Percentiles rank a stretch among this genome's conserved stretches.
These are phyloP conservation scores for Penicillium coprophilum DNA, from an alignment of 495 filamentous ascomycete species.

Conservation along the genomic window DNA sequence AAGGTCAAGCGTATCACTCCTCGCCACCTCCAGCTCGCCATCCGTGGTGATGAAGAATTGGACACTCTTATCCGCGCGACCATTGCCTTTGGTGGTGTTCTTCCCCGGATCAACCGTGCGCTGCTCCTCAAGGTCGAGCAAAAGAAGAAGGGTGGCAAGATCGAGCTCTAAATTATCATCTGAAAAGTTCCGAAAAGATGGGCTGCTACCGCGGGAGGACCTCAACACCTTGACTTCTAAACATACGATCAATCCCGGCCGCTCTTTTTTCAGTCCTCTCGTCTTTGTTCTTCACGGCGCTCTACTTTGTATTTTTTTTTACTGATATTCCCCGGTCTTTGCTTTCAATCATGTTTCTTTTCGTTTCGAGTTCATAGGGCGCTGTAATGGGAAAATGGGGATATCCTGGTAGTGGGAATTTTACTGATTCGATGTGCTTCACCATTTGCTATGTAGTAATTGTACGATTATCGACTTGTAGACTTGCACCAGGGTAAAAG, in stretches of 20 bases:
- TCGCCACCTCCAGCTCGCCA: conserved; percentile 95
- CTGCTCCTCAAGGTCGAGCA: conserved; percentile 97
- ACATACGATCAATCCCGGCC: conserved; percentile 7
- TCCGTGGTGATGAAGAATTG: conserved; percentile 97
- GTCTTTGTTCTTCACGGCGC: conserved; percentile 30
- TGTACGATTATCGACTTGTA: not conserved
- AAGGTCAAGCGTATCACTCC: conserved; percentile 99
- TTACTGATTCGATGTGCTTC: conserved; percentile 25
- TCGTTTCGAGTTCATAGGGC: conserved; percentile 38
- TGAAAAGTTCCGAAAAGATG: conserved; percentile 12
- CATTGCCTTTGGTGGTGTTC: conserved; percentile 96
- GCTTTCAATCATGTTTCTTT: conserved; percentile 26
- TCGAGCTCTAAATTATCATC: conserved; percentile 38
- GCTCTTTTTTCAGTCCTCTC: conserved; percentile 13
- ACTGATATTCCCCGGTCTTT: conserved; percentile 33
- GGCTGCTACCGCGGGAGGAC: not conserved
- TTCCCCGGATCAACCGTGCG: conserved; percentile 98
- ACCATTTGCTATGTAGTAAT: not conserved
- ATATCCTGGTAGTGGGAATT: conserved; percentile 42
- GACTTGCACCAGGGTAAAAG: not conserved
- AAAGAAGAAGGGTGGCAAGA: conserved; percentile 89
- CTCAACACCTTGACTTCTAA: conserved; percentile 7
- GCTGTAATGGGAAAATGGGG: conserved; percentile 49
- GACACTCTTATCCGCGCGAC: conserved; percentile 97
- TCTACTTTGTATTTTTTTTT: conserved; percentile 30